Base-by-base conservation (phyloP, 306 rosid species). In the Sechiopsis laciniata region DNA sequence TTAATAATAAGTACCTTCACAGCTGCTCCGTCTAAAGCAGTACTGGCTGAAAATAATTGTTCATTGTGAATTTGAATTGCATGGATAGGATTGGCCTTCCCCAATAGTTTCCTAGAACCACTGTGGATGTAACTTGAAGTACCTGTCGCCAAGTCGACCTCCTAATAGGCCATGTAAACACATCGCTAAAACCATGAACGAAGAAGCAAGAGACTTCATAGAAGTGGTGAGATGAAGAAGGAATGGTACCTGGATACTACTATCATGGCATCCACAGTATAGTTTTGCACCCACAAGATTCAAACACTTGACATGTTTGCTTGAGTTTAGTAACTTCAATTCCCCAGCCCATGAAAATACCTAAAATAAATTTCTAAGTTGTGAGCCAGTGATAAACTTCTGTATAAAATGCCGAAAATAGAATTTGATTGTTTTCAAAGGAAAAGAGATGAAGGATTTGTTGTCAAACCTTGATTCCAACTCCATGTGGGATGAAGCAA, bases 241-340 rank as follows among this genome's bases (percentile, higher is more conserved):
- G 16, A 73, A 77, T 53, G 12, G 70, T 86, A 90, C 97, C 91
- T 92, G 97, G 83, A 94, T 83, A 74, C 90, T 89, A 59, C 79
- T 85, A 59, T 94, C 98, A 13, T 89, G 90, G 82, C 98, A 90
- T 80, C 97, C 97, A 57, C 98, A 94, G 71, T 82, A 90, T 19
- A 94, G 80, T 82, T 78, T 90, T 48, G 89, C 91, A 0, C 69
- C 62, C 42, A 71, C 80, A 69, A 87, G 88, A 81, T 86, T 82
- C 87, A 94, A 84, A 80, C 89, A 87, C 88, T 82, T 94, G 64
- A 87, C 96, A 55, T 85, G 74, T 83, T 90, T 94, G 78, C 76
- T 80, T 29, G 89, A 50, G 76, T 86, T 90, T 63, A 90, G 75
- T 80, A 82, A 75, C 76, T 85, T 89, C 8, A 83, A 83, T 74